Conservation (phyloP, 176 grass and related monocot species). For the Hyparrhenia diplandra region DNA sequence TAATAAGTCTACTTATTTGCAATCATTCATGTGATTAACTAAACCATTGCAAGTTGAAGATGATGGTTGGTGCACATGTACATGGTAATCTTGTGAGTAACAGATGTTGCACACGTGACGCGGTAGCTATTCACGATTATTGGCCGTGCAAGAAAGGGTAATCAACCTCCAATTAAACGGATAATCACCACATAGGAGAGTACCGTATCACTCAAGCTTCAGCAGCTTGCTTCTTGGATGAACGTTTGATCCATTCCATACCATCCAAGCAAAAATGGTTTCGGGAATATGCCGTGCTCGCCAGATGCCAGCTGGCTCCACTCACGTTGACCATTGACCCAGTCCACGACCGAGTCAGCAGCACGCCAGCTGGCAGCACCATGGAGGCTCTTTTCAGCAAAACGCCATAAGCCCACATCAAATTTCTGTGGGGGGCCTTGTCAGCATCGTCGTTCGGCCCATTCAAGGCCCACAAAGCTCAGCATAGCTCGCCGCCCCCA, state of each 20-base stretch:
- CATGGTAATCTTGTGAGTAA: neutral
- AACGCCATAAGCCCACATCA: neutral
- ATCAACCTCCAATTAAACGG: neutral
- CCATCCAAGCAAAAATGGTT: neutral
- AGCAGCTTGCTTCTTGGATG: neutral
- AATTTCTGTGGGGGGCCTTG: too few species aligned
- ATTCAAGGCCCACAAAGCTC: neutral
- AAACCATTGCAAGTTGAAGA: neutral
- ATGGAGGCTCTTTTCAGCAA: neutral
- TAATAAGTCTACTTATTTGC: neutral
- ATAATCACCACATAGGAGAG: neutral
- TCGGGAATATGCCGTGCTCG: neutral
- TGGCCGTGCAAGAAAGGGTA: slow-evolving; percentile 11
- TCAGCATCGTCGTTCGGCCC: neutral
- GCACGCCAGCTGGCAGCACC: neutral
- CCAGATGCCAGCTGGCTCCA: neutral
- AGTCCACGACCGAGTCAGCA: neutral
- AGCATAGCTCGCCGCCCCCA: neutral
- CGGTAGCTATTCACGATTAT: neutral
- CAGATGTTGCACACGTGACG: neutral
- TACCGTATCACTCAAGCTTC: neutral
- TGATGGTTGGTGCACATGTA: neutral
- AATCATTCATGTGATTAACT: neutral
- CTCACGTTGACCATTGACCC: neutral
- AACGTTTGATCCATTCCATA: slow-evolving; percentile 3